Evolutionary conservation across 352 stramenopile species (phyloP), one percentile per base, ranked within the genome.

Genomic region (Pythium sp.): DNA sequence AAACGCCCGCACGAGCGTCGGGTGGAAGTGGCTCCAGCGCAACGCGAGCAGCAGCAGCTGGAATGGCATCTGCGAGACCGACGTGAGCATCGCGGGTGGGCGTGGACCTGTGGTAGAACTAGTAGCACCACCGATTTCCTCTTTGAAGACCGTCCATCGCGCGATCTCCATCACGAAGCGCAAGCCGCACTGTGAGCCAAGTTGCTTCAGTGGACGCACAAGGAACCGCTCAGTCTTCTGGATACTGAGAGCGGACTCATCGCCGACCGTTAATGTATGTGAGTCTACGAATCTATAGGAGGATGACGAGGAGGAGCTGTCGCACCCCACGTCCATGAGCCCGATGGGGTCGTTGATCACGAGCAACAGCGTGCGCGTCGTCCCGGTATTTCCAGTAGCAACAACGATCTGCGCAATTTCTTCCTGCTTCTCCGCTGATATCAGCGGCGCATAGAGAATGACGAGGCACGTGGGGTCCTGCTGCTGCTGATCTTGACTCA

Each of bases 1-100:
- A 7, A 89, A 67, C 3, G 72, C 63, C 8, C 63, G 62, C 5
- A 82, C 41, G 41, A 92, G 63, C 5, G 61, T 26, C 14, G 84
- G 85, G 51, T 92, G 83, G 65, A 86, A 95, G 63, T 87, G 82
- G 36, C 80, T 89, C 85, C 86, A 92, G 6, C 85, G 81, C 22
- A 95, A 57, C 5, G 90, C 58, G 20, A 93, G 76, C 30, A 90
- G 28, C 36, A 92, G 32, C 1, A 93, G 53, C 55, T 95, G 87
- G 69, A 95, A 92, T 26, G 87, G 82, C 18, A 93, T 58, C 30
- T 84, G 79, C 32, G 69, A 71, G 30, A 71, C 74, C 1, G 72
- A 78, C 20, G 72, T 62, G 57, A 86, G 77, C 63, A 90, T 77
- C 5, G 68, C 62, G 0, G 63, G 62, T 43, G 60, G 59, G 2